Percentiles rank a stretch among this genome's conserved stretches.
These are phyloP conservation scores for Cladosporium austrohemisphaericum DNA, from an alignment of 2,329 filamentous ascomycete species.

Conservation along the genomic window DNA sequence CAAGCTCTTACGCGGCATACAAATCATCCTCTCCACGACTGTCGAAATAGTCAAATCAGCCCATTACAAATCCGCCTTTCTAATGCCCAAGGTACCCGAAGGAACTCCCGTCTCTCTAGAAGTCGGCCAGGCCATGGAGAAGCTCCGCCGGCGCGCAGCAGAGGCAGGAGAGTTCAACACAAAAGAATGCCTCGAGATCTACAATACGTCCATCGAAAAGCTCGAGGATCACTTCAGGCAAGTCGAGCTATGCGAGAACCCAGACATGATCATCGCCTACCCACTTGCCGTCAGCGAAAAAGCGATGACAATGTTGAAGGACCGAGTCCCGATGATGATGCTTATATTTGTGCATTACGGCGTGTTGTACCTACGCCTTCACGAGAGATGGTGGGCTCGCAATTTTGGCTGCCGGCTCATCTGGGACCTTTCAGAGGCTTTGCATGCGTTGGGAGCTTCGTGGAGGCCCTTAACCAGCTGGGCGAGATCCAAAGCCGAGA, in stretches of 20 bases:
- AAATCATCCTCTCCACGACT: not conserved
- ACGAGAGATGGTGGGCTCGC: slow-evolving; percentile 4
- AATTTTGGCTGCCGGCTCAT: slow-evolving; percentile 4
- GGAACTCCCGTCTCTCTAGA: not conserved
- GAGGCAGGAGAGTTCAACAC: not conserved
- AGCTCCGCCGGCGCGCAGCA: not conserved
- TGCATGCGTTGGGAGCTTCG: slow-evolving; percentile 4
- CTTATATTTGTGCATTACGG: slow-evolving; percentile 9
- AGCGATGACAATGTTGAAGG: not conserved
- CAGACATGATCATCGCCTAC: not conserved
- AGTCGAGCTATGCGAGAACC: not conserved
- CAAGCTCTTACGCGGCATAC: not conserved
- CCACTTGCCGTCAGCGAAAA: not conserved
- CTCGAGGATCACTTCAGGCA: not conserved
- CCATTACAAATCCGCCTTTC: not conserved
- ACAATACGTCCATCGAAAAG: not conserved
- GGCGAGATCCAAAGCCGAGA: slow-evolving; percentile 5
- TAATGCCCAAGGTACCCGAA: not conserved
- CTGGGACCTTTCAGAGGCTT: slow-evolving; percentile 1
- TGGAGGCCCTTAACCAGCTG: slow-evolving; percentile 9
- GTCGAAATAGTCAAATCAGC: not conserved
- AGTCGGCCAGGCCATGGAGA: slow-evolving; percentile 1
- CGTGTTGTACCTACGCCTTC: slow-evolving; percentile 2
- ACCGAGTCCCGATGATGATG: slow-evolving; percentile 8
- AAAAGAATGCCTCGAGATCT: not conserved